Evolutionary conservation across 73 alveolate genomes (phyloP).

Genomic region (Paraurostyla sp.): DNA sequence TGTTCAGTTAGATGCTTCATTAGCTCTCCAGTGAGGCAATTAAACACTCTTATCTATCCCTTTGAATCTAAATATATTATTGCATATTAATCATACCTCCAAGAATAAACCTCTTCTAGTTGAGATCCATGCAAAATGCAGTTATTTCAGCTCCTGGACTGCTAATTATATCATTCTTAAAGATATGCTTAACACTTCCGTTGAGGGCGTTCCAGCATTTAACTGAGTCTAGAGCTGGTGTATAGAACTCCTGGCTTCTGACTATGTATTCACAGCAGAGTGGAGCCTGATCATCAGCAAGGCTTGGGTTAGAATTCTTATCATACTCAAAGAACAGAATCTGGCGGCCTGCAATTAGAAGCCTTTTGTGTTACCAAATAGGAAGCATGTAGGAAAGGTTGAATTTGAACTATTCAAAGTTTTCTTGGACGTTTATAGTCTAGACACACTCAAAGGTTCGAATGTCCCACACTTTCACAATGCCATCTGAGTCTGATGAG

Average conservation of each 20-base stretch:
- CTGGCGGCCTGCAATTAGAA: conserved; percentile 84
- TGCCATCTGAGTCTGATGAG: conserved; percentile 84
- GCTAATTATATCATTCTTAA: conserved; percentile 53
- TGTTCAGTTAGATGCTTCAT: conserved; percentile 76
- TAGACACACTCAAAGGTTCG: conserved; percentile 82
- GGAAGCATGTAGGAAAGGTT: conserved; percentile 75
- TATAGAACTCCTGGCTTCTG: conserved; percentile 73
- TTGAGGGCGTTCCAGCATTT: conserved; percentile 88
- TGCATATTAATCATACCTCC: too few relatives aligned
- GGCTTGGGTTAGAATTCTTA: conserved; percentile 84
- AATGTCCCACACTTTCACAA: conserved; percentile 87
- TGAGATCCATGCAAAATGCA: conserved; percentile 78
- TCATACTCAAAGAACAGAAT: conserved; percentile 86
- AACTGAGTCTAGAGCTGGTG: conserved; percentile 83
- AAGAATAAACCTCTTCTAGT: conserved; percentile 78
- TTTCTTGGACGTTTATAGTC: conserved; percentile 82
- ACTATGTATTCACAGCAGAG: conserved; percentile 77
- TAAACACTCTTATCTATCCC: conserved; percentile 79
- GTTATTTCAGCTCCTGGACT: conserved; percentile 81
- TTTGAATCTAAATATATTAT: too few relatives aligned
- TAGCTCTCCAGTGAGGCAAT: conserved; percentile 80
- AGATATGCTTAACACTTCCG: conserved; percentile 82
- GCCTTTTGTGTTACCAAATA: conserved; percentile 77
- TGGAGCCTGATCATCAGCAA: conserved; percentile 86
- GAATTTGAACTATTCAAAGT: conserved; percentile 79